Evolutionary conservation across 2,329 filamentous ascomycete genomes (phyloP), one percentile per base, ranked within the genome.

Genomic region (Neofusicoccum parvum): DNA sequence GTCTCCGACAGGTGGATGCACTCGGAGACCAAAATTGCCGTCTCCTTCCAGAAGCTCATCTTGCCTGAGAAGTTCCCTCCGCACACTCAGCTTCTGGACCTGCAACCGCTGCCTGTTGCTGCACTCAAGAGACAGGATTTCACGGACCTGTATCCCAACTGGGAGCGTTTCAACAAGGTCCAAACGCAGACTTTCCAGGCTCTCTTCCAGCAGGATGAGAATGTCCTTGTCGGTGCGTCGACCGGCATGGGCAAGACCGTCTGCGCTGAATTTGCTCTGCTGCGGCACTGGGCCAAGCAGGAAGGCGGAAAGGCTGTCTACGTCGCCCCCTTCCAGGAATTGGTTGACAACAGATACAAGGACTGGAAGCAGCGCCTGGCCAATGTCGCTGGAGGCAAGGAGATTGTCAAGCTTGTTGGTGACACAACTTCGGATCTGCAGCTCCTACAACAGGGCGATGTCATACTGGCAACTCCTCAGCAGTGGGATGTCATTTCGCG

Each of bases 1-100:
- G 81, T 97, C 20, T 98, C 94, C 3, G 95, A 99, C 77, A 86
- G 95, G 70, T 99, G 95, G 95, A 97, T 99, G 92, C 92, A 97
- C 75, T 92, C 94, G 0, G 94, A 99, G 80, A 97, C 94, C 1
- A 93, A 94, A 75, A 83, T 99, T 63, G 90, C 94, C 0, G 90
- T 99, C 1, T 94, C 94, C 0, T 98, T 99, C 81, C 91, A 96
- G 76, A 97, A 97, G 76, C 84, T 99, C 34, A 91, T 97, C 49
- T 85, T 99, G 5, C 95, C 95, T 0, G 94, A 97, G 77, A 95
- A 95, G 74, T 99, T 99, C 77, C 94, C 94, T 36, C 89, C 95
- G 46, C 94, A 97, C 74, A 99, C 95, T 0, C 93, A 92, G 68
- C 84, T 98, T 50, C 85, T 98, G 23, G 94, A 98, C 73, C 85